Base-by-base conservation (phyloP, 2,329 filamentous ascomycete genomes). In the Talaromyces sp. region DNA sequence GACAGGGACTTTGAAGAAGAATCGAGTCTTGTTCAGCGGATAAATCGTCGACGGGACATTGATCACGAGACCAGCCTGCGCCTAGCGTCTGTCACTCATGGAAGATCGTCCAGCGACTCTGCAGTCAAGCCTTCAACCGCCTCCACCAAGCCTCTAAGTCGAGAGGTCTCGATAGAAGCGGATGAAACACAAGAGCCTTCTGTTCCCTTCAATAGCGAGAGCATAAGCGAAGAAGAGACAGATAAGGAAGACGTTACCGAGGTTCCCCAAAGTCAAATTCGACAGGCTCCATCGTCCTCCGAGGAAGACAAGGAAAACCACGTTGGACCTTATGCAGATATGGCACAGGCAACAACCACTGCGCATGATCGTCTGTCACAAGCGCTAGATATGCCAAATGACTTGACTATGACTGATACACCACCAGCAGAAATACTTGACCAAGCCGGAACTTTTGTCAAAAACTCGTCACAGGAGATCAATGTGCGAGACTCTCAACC, bases 301-400 rank as follows among this genome's bases (percentile, higher is more conserved):
- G 80, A 81, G 45, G 81, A 82, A 65, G 77, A 82, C 66, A 82
- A 83, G 68, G 81, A 82, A 68, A 82, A 82, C 59, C 74, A 76
- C 62, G 70, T 76, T 33, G 73, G 71, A 48, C 69, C 68, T 22
- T 68, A 70, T 27, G 63, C 71, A 43, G 70, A 73, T 33, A 67
- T 71, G 27, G 70, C 74, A 3, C 69, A 71, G 64, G 73, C 74
- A 10, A 71, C 75, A 3, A 69, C 72, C 61, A 72, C 68, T 66
- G 74, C 77, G 9, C 77, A 80, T 64, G 73, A 74, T 62, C 74
- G 77, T 4, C 72, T 79, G 52, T 80, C 78, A 3, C 76, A 77
- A 57, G 73, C 67, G 19, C 72, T 79, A 35, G 72, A 73, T 47
- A 62, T 77, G 27, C 69, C 74, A 45, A 67, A 67, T 2, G 69